Percentiles rank a stretch among this genome's conserved stretches.
Evolutionary conservation across 1,284 basidiomycete genomes (phyloP).

Genomic region (Salmacisia buchloeana): DNA sequence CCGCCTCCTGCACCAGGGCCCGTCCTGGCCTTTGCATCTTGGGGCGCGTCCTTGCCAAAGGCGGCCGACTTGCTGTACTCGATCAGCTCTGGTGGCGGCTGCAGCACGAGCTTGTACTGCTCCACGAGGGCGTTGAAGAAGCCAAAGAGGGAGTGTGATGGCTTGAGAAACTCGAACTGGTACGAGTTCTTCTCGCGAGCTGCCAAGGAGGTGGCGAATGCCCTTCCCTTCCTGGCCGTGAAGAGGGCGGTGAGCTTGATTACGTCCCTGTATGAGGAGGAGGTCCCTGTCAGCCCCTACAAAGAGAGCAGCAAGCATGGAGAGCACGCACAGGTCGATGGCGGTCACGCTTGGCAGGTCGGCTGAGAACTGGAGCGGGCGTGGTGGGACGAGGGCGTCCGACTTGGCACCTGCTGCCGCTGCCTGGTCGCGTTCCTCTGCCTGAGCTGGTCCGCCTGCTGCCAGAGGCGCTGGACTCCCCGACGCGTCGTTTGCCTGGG

Average conservation of each 20-base stretch:
- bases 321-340: conserved; percentile 70
- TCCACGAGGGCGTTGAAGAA: conserved; percentile 97
- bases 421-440: conserved; percentile 6
- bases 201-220: conserved; percentile 78
- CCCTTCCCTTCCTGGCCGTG: conserved; percentile 81
- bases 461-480: conserved; percentile 11
- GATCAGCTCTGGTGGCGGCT: conserved; percentile 71
- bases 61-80: conserved; percentile 52
- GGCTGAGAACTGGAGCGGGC: conserved; percentile 74
- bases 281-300: conserved; percentile 53
- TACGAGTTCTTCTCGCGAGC: conserved; percentile 88
- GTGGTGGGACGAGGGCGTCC: conserved; percentile 55
- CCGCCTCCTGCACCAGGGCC: conserved; percentile 33
- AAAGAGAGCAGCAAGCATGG: conserved; percentile 28
- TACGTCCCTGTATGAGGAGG: conserved; percentile 45
- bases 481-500: background rate
- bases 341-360: conserved; percentile 83
- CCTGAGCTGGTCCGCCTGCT: background rate
- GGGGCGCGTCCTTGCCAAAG: background rate
- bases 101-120: conserved; percentile 85
- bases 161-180: conserved; percentile 95
- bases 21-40: background rate
- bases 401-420: background rate
- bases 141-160: conserved; percentile 88
- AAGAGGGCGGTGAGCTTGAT: conserved; percentile 79